Base-by-base conservation (phyloP, 2,329 filamentous ascomycete genomes). In the Fusarium dimerum region DNA sequence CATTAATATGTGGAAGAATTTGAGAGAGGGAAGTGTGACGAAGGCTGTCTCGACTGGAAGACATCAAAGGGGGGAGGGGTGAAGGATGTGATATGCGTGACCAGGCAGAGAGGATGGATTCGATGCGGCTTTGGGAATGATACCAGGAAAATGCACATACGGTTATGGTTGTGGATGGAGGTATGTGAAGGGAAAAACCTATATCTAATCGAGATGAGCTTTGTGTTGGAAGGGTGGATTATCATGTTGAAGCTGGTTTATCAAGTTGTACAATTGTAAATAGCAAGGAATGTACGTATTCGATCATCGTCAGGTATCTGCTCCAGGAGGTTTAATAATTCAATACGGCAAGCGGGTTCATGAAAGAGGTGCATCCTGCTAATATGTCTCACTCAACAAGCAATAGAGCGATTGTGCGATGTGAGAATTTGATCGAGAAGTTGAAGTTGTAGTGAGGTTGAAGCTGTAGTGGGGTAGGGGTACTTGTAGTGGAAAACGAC, bases 401-500 rank as follows among this genome's bases (percentile, higher is more conserved):
- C n/a, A n/a, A n/a, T n/a, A n/a, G n/a, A n/a, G n/a, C n/a, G n/a
- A n/a, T n/a, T n/a, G n/a, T n/a, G n/a, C n/a, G n/a, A n/a, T n/a
- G n/a, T n/a, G n/a, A n/a, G n/a, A n/a, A n/a, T n/a, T n/a, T n/a
- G n/a, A n/a, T n/a, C n/a, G n/a, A n/a, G n/a, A 32, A 32, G 30
- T 32, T 32, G 30, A 32, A 32, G 32, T 26, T 26, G 20, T n/a
- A 26, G 32, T 36, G 32, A 36, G 13, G 13, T 36, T 36, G 32
- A 36, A 36, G 32, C 32, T 36, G 32, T 36, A 36, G 32, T 36
- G 32, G 32, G 32, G 32, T 15, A n/a, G n/a, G n/a, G n/a, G n/a
- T n/a, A n/a, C n/a, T n/a, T n/a, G n/a, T n/a, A 47, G 17, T 39
- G 47, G 50, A 57, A 36, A 48, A 51, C 45, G n/a, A n/a, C n/a